Evolutionary conservation across 2,329 filamentous ascomycete species (phyloP).

Genomic region (Rutstroemia sp.): DNA sequence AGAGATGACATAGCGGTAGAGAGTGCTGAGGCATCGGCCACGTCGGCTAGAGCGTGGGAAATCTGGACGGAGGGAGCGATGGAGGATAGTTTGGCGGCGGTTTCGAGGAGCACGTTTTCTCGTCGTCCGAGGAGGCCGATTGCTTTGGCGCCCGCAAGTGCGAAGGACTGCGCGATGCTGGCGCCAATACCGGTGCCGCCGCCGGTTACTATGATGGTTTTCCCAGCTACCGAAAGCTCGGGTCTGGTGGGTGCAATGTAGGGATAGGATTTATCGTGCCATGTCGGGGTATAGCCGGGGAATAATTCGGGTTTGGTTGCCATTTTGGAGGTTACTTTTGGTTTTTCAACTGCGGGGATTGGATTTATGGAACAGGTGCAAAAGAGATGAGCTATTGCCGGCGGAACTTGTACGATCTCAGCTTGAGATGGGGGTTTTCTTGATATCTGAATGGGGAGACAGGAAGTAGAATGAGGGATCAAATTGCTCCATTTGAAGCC

Average conservation of each 20-base stretch:
- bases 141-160: slow-evolving; percentile 20
- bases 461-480: no score
- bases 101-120: slow-evolving; percentile 5
- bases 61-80: slow-evolving; percentile 12
- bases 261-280: slow-evolving; percentile 26
- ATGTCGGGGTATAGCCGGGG: slow-evolving; percentile 14
- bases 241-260: slow-evolving; percentile 24
- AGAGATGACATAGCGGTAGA: not conserved
- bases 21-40: slow-evolving; percentile 14
- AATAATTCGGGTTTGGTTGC: not conserved
- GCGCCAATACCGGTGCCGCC: slow-evolving; percentile 18
- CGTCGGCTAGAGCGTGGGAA: slow-evolving; percentile 20
- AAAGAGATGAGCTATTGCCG: no score
- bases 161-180: slow-evolving; percentile 12
- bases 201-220: slow-evolving; percentile 13
- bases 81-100: slow-evolving; percentile 6
- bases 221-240: slow-evolving; percentile 8
- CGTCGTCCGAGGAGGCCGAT: slow-evolving; percentile 25
- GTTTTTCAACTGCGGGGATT: no score
- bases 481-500: no score
- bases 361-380: no score
- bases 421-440: no score
- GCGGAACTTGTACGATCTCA: no score
- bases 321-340: not conserved
- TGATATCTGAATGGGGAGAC: no score